phyloP scores from a whole-genome alignment of 306 rosid species.

The apple (Malus domestica) region DNA sequence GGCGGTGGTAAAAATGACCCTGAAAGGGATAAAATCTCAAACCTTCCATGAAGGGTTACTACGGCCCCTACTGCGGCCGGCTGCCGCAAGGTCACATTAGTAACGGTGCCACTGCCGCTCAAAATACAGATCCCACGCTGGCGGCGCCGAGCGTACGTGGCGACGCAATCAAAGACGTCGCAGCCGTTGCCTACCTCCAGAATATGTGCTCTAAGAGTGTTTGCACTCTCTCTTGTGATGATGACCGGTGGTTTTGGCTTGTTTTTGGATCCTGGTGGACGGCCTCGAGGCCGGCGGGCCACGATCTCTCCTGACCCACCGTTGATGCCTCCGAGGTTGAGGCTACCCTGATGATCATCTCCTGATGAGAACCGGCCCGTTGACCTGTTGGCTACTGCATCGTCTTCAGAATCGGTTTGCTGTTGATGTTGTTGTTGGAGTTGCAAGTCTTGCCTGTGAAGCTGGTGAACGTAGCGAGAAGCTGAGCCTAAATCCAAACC shows the following conservation, averaged over 20 bases:
- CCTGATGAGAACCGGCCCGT: slow-evolving; percentile 26
- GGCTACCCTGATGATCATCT: slow-evolving; percentile 38
- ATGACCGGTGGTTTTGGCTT: slow-evolving; percentile 72
- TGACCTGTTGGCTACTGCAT: slow-evolving; percentile 7
- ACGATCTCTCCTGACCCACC: slow-evolving; percentile 34
- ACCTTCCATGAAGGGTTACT: slow-evolving; percentile 72
- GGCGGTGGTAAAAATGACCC: slow-evolving; percentile 91
- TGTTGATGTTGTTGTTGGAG: slow-evolving; percentile 32
- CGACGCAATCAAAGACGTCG: slow-evolving; percentile 73
- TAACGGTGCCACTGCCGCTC: slow-evolving; percentile 77
- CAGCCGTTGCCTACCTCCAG: slow-evolving; percentile 72
- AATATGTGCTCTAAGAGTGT: slow-evolving; percentile 87
- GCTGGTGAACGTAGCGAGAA: slow-evolving; percentile 58
- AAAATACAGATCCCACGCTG: slow-evolving; percentile 93
- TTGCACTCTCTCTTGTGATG: slow-evolving; percentile 82
- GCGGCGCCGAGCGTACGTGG: slow-evolving; percentile 71
- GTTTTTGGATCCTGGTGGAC: slow-evolving; percentile 89
- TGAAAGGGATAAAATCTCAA: slow-evolving; percentile 72
- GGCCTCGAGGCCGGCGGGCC: slow-evolving; percentile 61
- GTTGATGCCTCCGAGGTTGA: slow-evolving; percentile 32
- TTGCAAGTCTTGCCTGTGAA: slow-evolving; percentile 56
- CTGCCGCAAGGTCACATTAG: slow-evolving; percentile 68
- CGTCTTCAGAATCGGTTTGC: slow-evolving; percentile 33
- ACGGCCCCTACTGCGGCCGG: slow-evolving; percentile 60
- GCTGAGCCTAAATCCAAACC: slow-evolving; percentile 85